A percentile compares a stretch with the other conserved stretches of the same genome.
Evolutionary conservation across 2,329 filamentous ascomycete species (phyloP).

Genomic region (Sphaerulina musiva): DNA sequence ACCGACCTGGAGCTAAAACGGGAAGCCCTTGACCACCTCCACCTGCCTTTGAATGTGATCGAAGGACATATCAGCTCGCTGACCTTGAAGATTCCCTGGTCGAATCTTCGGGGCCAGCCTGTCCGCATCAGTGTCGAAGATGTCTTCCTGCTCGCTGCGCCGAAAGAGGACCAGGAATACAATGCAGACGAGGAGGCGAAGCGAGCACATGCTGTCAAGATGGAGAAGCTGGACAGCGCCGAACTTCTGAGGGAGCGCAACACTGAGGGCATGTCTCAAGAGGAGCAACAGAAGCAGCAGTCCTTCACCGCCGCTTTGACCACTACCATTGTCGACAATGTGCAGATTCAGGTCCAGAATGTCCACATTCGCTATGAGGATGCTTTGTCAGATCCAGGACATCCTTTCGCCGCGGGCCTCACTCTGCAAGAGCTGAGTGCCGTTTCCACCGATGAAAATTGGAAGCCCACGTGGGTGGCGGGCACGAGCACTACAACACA

Average conservation of each 20-base stretch:
- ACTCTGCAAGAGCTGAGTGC: conserved; percentile 96
- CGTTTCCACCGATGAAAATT: conserved; percentile 88
- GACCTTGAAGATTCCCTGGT: conserved; percentile 93
- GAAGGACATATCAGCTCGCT: conserved; percentile 90
- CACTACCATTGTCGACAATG: conserved; percentile 95
- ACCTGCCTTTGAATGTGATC: conserved; percentile 90
- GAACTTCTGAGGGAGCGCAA: conserved; percentile 89
- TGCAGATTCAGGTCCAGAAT: conserved; percentile 96
- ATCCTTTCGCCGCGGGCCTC: conserved; percentile 87
- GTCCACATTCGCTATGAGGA: conserved; percentile 98
- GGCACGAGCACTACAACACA: conserved; percentile 76
- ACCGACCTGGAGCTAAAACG: conserved; percentile 84
- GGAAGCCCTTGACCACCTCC: conserved; percentile 94
- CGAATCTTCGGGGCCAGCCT: conserved; percentile 87
- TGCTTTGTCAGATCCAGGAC: conserved; percentile 86
- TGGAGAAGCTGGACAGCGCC: conserved; percentile 96
- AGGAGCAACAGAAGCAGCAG: conserved; percentile 96
- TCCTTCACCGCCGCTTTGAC: conserved; percentile 93
- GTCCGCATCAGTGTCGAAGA: conserved; percentile 94
- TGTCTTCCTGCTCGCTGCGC: conserved; percentile 90
- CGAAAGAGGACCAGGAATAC: conserved; percentile 90
- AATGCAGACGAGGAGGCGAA: conserved; percentile 87
- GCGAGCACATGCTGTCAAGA: conserved; percentile 84
- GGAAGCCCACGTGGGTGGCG: conserved; percentile 94
- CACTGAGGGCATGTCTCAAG: conserved; percentile 84